Conservation (phyloP, 108 stramenopile species). For the Skeletonema grethae region DNA sequence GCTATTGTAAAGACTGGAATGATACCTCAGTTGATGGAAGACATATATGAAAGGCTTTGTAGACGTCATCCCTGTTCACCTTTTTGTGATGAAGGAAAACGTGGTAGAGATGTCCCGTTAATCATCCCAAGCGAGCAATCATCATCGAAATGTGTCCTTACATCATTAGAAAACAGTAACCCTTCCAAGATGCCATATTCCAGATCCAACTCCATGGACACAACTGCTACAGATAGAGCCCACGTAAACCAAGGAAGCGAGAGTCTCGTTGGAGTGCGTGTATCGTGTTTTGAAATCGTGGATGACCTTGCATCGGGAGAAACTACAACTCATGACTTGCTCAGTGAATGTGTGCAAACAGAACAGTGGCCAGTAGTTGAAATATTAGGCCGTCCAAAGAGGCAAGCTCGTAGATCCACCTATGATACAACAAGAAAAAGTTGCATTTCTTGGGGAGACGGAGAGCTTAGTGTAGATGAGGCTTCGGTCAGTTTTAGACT, state of each 20-base stretch:
- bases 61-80: background rate
- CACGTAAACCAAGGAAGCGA: background rate
- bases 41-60: background rate
- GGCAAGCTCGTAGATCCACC: background rate
- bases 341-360: conserved; percentile 4
- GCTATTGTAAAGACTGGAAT: background rate
- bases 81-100: background rate
- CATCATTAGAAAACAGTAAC: background rate
- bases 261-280: background rate
- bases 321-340: conserved; percentile 10
- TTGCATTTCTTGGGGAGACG: background rate
- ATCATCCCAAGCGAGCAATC: background rate
- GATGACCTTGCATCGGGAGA: conserved; percentile 22
- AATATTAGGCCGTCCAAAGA: background rate
- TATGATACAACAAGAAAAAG: background rate
- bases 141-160: background rate
- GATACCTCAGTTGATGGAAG: background rate
- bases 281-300: conserved; percentile 21
- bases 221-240: background rate
- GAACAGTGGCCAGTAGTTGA: background rate
- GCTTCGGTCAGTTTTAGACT: background rate
- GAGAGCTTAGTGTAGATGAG: conserved; percentile 1
- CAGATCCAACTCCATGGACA: background rate
- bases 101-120: background rate
- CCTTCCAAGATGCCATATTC: background rate